Conservation (phyloP, 306 rosid genomes). For the Vachellia collinsii region DNA sequence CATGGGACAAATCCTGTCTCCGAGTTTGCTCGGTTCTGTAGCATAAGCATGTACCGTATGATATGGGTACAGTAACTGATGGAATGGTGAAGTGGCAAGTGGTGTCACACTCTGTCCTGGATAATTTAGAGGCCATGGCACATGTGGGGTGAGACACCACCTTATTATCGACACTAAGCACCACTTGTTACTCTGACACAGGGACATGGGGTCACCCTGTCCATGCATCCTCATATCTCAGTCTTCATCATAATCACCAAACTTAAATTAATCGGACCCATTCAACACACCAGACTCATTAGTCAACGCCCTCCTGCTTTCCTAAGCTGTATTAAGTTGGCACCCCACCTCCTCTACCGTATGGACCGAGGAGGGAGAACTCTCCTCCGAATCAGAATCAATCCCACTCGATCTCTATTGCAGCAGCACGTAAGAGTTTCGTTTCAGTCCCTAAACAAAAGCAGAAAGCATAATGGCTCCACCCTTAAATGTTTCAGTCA, state of each 20-base stretch:
- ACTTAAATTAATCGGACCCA: conserved; percentile 33
- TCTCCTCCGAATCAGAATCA: conserved; percentile 4
- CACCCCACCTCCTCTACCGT: conserved; percentile 42
- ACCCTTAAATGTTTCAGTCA: conserved; percentile 20
- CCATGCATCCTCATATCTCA: conserved; percentile 5
- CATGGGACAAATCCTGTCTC: not conserved
- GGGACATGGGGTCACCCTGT: conserved; percentile 28
- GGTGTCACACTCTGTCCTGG: conserved; percentile 12
- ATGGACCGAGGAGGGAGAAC: conserved; percentile 48
- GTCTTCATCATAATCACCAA: conserved; percentile 42
- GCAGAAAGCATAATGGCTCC: conserved; percentile 6
- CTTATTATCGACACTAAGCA: conserved; percentile 18
- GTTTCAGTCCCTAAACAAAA: conserved; percentile 9
- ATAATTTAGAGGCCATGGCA: conserved; percentile 36
- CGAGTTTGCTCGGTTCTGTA: not conserved
- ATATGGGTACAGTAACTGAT: not conserved
- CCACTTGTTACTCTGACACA: conserved; percentile 33
- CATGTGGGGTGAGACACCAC: conserved; percentile 10
- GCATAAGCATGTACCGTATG: not conserved
- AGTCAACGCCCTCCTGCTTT: conserved; percentile 54
- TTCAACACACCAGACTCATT: conserved; percentile 33
- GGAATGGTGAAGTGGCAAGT: conserved; percentile 25
- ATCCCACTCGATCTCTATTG: conserved; percentile 18
- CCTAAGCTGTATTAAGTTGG: conserved; percentile 37
- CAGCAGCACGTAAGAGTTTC: not conserved